Conservation (phyloP, 768 basidiomycete species). For the Leccinum rimulosum region DNA sequence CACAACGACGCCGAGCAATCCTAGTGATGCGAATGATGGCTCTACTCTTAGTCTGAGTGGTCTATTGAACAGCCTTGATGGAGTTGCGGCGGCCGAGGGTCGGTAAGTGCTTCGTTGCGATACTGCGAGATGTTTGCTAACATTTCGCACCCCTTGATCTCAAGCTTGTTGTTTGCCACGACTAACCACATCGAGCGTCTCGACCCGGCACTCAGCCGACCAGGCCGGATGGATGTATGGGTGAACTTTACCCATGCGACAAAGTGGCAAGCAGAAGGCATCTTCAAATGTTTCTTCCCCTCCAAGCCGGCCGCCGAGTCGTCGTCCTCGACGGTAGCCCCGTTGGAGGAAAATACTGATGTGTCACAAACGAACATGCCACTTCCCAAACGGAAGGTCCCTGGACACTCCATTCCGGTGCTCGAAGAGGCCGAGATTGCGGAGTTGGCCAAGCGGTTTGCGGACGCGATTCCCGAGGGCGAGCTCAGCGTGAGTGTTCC, state of each 20-base stretch:
- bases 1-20: conserved; percentile 39
- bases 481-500: conserved; percentile 71
- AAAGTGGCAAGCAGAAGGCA: conserved; percentile 90
- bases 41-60: conserved; percentile 85
- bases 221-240: conserved; percentile 93
- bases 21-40: conserved; percentile 60
- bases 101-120: conserved; percentile 49
- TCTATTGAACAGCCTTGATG: conserved; percentile 81
- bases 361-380: conserved; percentile 66
- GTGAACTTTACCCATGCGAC: conserved; percentile 88
- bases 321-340: conserved; percentile 8
- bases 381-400: conserved; percentile 59
- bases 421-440: conserved; percentile 75
- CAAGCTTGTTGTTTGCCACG: conserved; percentile 82
- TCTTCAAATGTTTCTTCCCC: conserved; percentile 95
- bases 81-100: conserved; percentile 82
- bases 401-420: conserved; percentile 59
- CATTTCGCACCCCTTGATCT: conserved; percentile 13
- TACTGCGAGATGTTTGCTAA: conserved; percentile 17
- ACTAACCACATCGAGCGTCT: conserved; percentile 94
- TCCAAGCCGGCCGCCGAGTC: conserved; percentile 36
- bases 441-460: conserved; percentile 78
- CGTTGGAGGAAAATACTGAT: conserved; percentile 34
- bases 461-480: conserved; percentile 79
- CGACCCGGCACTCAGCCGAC: conserved; percentile 83